phyloP scores from a whole-genome alignment of 2,329 filamentous ascomycete genomes.

The Ophiostoma sp. region DNA sequence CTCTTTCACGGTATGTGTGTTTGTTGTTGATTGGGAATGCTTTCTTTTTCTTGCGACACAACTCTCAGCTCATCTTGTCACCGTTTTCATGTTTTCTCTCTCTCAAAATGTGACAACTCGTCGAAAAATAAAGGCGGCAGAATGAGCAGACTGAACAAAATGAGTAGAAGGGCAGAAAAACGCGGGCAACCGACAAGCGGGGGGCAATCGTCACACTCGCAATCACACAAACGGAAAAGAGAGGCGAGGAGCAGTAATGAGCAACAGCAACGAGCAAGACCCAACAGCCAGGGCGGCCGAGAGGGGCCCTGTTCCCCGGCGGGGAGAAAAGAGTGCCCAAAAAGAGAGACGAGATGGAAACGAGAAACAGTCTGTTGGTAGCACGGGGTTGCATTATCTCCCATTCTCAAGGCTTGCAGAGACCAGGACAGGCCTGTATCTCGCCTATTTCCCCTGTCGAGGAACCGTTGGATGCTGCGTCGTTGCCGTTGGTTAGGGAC shows the following conservation, averaged over 20 bases:
- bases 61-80: constrained; percentile 3
- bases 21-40: neutral
- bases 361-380: constrained; percentile 3
- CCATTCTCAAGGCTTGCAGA: neutral
- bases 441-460: neutral
- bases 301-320: neutral
- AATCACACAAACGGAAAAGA: neutral
- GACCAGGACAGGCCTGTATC: neutral
- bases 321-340: neutral
- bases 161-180: neutral
- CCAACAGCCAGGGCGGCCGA: neutral
- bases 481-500: neutral
- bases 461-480: neutral
- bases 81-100: neutral
- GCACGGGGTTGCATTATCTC: neutral
- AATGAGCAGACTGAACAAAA: too few relatives aligned
- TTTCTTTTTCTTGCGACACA: neutral
- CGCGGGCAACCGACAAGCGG: neutral
- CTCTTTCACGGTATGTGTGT: neutral
- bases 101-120: neutral
- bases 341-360: neutral
- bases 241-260: neutral
- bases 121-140: neutral
- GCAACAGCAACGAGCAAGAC: neutral
- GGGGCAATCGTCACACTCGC: neutral